A percentile compares a stretch with the other conserved stretches of the same genome.
Conservation (phyloP, 1,284 basidiomycete genomes). For the Trametes sp. region DNA sequence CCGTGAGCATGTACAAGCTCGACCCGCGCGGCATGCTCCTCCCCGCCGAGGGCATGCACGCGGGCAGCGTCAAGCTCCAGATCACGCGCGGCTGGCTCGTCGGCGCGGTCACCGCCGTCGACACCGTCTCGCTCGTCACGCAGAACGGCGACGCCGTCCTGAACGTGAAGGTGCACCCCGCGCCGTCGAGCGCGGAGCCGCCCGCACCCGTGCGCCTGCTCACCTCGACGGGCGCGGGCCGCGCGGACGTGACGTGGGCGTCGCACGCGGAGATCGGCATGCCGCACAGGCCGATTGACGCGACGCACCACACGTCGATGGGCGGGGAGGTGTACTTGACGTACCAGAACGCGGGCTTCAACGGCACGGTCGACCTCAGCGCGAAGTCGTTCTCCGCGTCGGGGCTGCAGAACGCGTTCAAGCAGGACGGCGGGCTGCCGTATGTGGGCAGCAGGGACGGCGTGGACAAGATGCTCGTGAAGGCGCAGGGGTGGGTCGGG, state of each 20-base stretch:
- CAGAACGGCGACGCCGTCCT: slow-evolving; percentile 58
- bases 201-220: slow-evolving; percentile 48
- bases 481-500: slow-evolving; percentile 58
- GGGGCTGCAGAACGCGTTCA: slow-evolving; percentile 42
- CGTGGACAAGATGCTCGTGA: slow-evolving; percentile 51
- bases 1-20: slow-evolving; percentile 50
- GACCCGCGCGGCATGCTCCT: slow-evolving; percentile 54
- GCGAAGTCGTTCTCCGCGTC: slow-evolving; percentile 52
- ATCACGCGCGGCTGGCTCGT: slow-evolving; percentile 64
- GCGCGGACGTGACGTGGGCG: slow-evolving; percentile 58
- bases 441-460: slow-evolving; percentile 57
- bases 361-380: slow-evolving; percentile 54
- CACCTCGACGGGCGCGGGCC: slow-evolving; percentile 57
- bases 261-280: slow-evolving; percentile 46
- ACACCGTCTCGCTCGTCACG: slow-evolving; percentile 52
- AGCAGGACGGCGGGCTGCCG: slow-evolving; percentile 48
- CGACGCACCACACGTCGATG: slow-evolving; percentile 53
- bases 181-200: slow-evolving; percentile 35
- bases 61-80: slow-evolving; percentile 51
- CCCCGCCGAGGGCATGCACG: slow-evolving; percentile 49
- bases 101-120: slow-evolving; percentile 57
- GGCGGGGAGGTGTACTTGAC: slow-evolving; percentile 62
- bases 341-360: slow-evolving; percentile 59
- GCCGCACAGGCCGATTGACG: slow-evolving; percentile 55
- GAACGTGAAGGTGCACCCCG: slow-evolving; percentile 57